A percentile compares a stretch with the other conserved stretches of the same genome.
Evolutionary conservation across 1,284 basidiomycete species (phyloP).

Genomic region (Neonothopanus nambi): DNA sequence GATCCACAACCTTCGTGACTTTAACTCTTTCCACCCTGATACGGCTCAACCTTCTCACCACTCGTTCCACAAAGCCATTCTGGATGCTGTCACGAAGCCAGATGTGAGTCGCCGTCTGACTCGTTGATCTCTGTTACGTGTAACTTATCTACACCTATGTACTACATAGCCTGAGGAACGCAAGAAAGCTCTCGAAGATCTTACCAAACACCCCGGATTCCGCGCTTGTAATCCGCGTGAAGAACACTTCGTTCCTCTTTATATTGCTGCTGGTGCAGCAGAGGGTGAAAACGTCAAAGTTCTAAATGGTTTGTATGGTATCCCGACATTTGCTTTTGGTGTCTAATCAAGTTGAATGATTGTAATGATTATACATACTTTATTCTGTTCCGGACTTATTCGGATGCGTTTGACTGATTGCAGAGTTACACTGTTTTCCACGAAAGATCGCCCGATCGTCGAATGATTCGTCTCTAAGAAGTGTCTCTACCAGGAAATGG

Average conservation of each 20-base stretch:
- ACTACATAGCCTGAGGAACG: constrained; percentile 36
- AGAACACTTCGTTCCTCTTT: constrained; percentile 75
- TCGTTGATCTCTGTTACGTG: constrained; percentile 2
- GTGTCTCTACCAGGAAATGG: too few relatives aligned
- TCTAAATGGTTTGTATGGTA: constrained; percentile 54
- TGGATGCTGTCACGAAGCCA: constrained; percentile 49
- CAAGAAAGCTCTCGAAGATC: constrained; percentile 44
- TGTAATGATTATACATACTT: too few relatives aligned
- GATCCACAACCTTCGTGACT: constrained; percentile 67
- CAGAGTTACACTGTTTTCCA: too few relatives aligned
- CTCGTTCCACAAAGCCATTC: constrained; percentile 60
- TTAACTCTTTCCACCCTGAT: constrained; percentile 49
- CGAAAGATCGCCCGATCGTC: too few relatives aligned
- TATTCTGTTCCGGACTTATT: too few relatives aligned
- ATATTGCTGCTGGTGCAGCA: constrained; percentile 73
- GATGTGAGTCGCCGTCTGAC: constrained; percentile 42
- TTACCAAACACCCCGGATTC: constrained; percentile 61
- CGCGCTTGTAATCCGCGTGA: constrained; percentile 65
- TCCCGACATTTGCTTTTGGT: constrained; percentile 64
- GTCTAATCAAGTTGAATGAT: constrained; percentile 36
- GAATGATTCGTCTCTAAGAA: too few relatives aligned
- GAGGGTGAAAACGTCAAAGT: constrained; percentile 52
- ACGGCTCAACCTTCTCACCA: constrained; percentile 49
- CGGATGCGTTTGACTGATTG: too few relatives aligned
- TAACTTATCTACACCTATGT: constrained; percentile 4